Conservation (phyloP, 2,329 filamentous ascomycete species). For the Pyrenophora tritici-repentis region DNA sequence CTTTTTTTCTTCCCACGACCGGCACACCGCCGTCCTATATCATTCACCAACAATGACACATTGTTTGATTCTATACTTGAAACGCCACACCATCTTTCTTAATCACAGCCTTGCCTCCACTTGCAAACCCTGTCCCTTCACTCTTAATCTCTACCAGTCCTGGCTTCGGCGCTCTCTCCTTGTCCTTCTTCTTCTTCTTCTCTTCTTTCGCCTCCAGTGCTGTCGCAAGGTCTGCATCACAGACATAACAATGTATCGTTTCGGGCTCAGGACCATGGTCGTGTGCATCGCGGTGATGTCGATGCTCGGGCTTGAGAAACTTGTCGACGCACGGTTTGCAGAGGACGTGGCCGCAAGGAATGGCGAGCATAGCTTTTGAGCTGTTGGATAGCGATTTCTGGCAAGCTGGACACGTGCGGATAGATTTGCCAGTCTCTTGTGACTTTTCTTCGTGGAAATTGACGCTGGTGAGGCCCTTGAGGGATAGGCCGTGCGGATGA, state of each 20-base stretch:
- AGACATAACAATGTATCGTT: conserved; percentile 78
- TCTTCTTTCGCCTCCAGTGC: conserved; percentile 31
- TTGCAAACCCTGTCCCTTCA: conserved; percentile 91
- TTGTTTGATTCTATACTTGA: conserved; percentile 52
- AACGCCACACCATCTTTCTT: conserved; percentile 80
- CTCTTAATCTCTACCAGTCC: conserved; percentile 80
- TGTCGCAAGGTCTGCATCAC: conserved; percentile 73
- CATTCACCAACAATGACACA: neutral
- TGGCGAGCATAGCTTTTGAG: conserved; percentile 79
- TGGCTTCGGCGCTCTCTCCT: conserved; percentile 65
- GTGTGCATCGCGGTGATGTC: conserved; percentile 57
- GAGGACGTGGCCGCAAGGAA: conserved; percentile 88
- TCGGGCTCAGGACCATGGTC: conserved; percentile 59
- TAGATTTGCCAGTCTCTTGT: conserved; percentile 54
- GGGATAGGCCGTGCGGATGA: conserved; percentile 72
- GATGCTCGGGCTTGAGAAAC: conserved; percentile 65
- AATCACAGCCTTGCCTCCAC: conserved; percentile 81
- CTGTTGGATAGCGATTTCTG: conserved; percentile 81
- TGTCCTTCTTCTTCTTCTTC: conserved; percentile 54
- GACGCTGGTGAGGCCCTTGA: conserved; percentile 77
- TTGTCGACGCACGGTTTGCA: conserved; percentile 84
- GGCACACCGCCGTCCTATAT: too few species aligned
- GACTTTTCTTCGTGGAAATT: conserved; percentile 75
- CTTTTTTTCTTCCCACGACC: too few species aligned
- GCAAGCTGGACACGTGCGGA: conserved; percentile 79